phyloP scores from a whole-genome alignment of 257 asterid species.

The Solanum ossicruentum region DNA sequence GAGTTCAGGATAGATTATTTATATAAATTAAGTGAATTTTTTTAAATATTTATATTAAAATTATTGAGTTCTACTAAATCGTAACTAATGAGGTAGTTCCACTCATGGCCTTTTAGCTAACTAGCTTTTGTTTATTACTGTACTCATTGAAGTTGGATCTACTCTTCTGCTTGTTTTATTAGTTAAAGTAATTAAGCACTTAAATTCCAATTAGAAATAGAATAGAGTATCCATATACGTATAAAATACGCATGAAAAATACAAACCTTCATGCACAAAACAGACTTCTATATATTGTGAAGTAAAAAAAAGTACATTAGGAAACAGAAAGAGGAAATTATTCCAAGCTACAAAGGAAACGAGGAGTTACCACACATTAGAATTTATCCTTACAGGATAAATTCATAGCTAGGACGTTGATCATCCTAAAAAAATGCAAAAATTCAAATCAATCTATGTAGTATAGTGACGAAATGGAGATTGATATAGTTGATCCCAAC shows the following conservation, averaged over 20 bases:
- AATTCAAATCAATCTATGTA: not conserved
- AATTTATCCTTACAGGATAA: not conserved
- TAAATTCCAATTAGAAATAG: not conserved
- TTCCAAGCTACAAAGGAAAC: not conserved
- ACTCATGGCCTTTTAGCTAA: not conserved
- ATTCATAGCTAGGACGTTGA: not conserved
- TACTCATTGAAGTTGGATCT: not conserved
- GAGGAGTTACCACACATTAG: not conserved
- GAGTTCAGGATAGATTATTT: not conserved
- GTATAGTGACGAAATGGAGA: not conserved
- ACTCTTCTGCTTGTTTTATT: not conserved
- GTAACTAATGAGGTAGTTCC: not conserved
- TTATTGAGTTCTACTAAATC: not conserved
- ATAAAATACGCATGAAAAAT: not conserved
- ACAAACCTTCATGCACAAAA: not conserved
- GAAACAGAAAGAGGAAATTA: not conserved
- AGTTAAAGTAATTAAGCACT: not conserved
- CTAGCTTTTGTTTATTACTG: not conserved
- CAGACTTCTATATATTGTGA: not conserved
- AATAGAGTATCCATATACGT: not conserved
- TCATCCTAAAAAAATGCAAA: not conserved
- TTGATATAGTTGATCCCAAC: not conserved
- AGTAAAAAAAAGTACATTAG: not conserved
- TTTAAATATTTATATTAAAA: not conserved
- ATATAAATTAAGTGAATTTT: not conserved